phyloP scores from a whole-genome alignment of 768 basidiomycete genomes.

The Hygrophoropsis aurantiaca region DNA sequence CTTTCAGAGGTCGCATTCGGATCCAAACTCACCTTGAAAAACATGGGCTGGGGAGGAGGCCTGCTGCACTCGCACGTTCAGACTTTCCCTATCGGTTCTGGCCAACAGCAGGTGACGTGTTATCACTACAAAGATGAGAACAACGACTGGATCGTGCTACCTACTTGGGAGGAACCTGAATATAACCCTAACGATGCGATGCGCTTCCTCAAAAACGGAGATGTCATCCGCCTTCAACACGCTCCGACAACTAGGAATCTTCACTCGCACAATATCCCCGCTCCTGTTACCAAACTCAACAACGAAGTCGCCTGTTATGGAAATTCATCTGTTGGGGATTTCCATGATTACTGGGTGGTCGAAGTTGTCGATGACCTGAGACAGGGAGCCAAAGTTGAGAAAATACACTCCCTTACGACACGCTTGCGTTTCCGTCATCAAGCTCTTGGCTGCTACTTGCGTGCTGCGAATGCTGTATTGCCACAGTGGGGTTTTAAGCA shows the following conservation, averaged over 20 bases:
- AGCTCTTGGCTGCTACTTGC: conserved; percentile 80
- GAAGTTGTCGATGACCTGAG: conserved; percentile 92
- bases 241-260: conserved; percentile 83
- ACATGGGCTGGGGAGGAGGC: conserved; percentile 97
- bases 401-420: conserved; percentile 90
- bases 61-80: conserved; percentile 97
- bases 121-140: conserved; percentile 99
- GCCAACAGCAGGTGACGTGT: conserved; percentile 96
- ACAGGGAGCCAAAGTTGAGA: conserved; percentile 56
- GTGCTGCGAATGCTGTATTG: conserved; percentile 83
- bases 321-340: conserved; percentile 84
- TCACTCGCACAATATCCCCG: conserved; percentile 86
- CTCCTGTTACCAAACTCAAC: conserved; percentile 86
- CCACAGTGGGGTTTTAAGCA: conserved; percentile 99
- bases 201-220: conserved; percentile 71
- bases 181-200: conserved; percentile 68
- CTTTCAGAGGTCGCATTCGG: conserved; percentile 80
- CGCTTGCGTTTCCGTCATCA: conserved; percentile 82
- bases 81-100: conserved; percentile 86
- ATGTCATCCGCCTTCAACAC: conserved; percentile 81
- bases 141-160: conserved; percentile 86
- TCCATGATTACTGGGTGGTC: conserved; percentile 87
- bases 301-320: conserved; percentile 95
- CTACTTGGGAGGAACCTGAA: conserved; percentile 72
- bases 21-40: conserved; percentile 90